Evolutionary conservation across 108 stramenopile genomes (phyloP).

Genomic region (Schizochytrium sp.): DNA sequence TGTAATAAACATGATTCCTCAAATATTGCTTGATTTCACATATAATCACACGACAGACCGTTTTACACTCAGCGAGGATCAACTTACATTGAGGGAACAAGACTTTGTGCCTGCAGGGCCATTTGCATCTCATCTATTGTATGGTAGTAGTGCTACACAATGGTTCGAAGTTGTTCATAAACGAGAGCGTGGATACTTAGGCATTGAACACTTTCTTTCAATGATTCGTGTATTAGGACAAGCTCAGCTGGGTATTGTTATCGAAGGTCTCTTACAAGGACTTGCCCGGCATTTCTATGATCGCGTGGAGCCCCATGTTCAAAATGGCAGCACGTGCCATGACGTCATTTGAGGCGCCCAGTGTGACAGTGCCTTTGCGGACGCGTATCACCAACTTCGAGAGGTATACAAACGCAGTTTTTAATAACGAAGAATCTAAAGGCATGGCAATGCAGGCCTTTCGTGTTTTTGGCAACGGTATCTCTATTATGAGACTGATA

Average conservation of each 20-base stretch:
- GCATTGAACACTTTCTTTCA: slow-evolving; percentile 63
- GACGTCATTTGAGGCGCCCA: slow-evolving; percentile 62
- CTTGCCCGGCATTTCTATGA: slow-evolving; percentile 62
- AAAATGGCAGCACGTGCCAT: slow-evolving; percentile 60
- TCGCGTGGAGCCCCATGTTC: slow-evolving; percentile 62
- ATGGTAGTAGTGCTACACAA: slow-evolving; percentile 1
- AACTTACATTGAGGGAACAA: not conserved
- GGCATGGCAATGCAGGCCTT: slow-evolving; percentile 73
- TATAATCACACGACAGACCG: slow-evolving; percentile 68
- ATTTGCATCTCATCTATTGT: slow-evolving; percentile 8
- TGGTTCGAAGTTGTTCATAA: slow-evolving; percentile 41
- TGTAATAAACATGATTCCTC: slow-evolving; percentile 62
- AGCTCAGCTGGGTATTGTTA: slow-evolving; percentile 61
- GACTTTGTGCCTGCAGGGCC: not conserved
- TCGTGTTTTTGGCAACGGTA: slow-evolving; percentile 73
- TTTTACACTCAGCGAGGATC: slow-evolving; percentile 65
- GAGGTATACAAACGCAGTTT: slow-evolving; percentile 64
- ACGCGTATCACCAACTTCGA: slow-evolving; percentile 70
- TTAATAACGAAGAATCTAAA: slow-evolving; percentile 72
- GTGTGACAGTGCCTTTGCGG: not conserved
- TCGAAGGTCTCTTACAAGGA: slow-evolving; percentile 66
- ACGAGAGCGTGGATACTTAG: slow-evolving; percentile 65
- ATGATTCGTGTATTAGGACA: slow-evolving; percentile 66
- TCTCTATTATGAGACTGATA: slow-evolving; percentile 64
- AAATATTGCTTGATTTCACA: slow-evolving; percentile 72